Conservation (phyloP, 192 early-diverging fungal genomes). For the Pecoramyces ruminantium region DNA sequence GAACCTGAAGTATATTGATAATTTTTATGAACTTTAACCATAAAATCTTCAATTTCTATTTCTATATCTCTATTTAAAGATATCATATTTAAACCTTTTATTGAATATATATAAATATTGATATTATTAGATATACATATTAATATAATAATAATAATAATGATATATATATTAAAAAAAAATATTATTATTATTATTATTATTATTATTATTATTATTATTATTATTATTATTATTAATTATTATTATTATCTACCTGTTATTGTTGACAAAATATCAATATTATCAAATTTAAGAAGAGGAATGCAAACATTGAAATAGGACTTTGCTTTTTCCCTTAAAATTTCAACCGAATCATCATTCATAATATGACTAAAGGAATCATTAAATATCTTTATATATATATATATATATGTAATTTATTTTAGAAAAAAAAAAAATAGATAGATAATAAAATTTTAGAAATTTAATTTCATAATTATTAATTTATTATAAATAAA, state of each 20-base stretch:
- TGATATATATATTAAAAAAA: too few species aligned
- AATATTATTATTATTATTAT: too few species aligned
- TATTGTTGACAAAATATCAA: not conserved
- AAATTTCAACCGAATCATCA: not conserved
- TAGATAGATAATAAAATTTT: too few species aligned
- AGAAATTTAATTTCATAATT: too few species aligned
- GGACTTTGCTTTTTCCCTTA: not conserved
- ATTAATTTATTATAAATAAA: too few species aligned
- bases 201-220: too few species aligned
- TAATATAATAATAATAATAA: too few species aligned
- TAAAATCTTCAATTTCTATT: not conserved
- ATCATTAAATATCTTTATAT: not conserved
- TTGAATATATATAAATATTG: not conserved
- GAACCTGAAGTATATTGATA: not conserved
- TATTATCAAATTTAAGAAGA: not conserved
- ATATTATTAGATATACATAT: too few species aligned
- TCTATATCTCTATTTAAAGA: not conserved
- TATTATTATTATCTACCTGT: not conserved
- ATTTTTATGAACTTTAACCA: not conserved
- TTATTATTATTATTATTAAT: too few species aligned
- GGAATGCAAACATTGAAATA: not conserved
- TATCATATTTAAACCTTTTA: not conserved
- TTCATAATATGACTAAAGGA: not conserved
- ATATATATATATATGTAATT: not conserved
- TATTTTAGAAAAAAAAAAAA: too few species aligned